A percentile compares a stretch with the other conserved stretches of the same genome.
phyloP scores from a whole-genome alignment of 2,329 filamentous ascomycete species.

The Esteya vermicola region DNA sequence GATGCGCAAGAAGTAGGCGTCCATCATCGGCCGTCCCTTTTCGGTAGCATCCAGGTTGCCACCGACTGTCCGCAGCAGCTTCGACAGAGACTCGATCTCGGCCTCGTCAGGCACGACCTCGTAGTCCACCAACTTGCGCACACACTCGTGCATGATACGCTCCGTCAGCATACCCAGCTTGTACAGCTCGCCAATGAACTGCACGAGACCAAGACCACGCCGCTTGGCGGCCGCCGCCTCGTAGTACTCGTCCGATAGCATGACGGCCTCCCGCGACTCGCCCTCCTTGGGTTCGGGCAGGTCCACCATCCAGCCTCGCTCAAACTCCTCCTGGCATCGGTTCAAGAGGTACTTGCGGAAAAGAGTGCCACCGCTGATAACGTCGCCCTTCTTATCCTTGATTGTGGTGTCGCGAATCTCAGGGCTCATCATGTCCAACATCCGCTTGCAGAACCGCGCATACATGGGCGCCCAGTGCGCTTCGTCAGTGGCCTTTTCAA shows the following conservation, averaged over 20 bases:
- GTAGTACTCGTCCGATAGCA: conserved; percentile 97
- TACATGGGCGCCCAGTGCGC: conserved; percentile 99
- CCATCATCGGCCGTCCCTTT: conserved; percentile 76
- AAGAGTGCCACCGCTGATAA: conserved; percentile 81
- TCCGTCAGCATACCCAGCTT: conserved; percentile 98
- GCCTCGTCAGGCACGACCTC: conserved; percentile 87
- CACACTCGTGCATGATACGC: conserved; percentile 99
- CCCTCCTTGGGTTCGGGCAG: conserved; percentile 64
- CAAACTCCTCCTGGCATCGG: conserved; percentile 96
- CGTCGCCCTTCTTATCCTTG: conserved; percentile 73
- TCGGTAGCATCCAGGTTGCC: conserved; percentile 69
- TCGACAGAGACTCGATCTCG: conserved; percentile 89
- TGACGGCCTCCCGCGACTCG: conserved; percentile 62
- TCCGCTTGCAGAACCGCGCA: conserved; percentile 93
- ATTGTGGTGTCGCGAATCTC: conserved; percentile 95
- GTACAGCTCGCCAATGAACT: conserved; percentile 98
- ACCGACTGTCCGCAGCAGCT: conserved; percentile 85
- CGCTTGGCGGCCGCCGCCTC: conserved; percentile 85
- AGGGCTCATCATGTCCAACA: conserved; percentile 88
- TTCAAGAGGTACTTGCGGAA: conserved; percentile 99
- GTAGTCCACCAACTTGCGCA: conserved; percentile 92
- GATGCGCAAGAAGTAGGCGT: conserved; percentile 86
- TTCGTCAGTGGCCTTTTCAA: conserved; percentile 97
- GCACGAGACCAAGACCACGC: conserved; percentile 90
- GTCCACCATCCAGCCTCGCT: conserved; percentile 91